Percentiles rank a stretch among this genome's conserved stretches.
phyloP scores from a whole-genome alignment of 2,329 filamentous ascomycete genomes.

The Fonsecaea multimorphosa region DNA sequence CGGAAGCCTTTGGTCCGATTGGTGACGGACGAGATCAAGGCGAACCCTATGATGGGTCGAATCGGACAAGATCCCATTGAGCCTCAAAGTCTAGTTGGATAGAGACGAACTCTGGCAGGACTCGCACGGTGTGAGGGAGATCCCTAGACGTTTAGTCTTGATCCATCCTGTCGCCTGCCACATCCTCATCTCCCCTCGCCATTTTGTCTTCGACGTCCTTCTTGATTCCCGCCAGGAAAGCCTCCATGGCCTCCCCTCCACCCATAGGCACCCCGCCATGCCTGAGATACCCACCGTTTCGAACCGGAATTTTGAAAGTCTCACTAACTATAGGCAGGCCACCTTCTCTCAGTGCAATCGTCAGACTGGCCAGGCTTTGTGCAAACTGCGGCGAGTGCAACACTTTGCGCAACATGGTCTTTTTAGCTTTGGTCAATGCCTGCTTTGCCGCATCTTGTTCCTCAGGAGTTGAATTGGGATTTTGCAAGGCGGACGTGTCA shows the following conservation, averaged over 20 bases:
- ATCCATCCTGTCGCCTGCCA: constrained; percentile 49
- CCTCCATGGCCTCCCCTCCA: constrained; percentile 85
- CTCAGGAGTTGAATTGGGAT: constrained; percentile 70
- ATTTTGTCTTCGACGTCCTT: constrained; percentile 65
- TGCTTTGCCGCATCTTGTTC: constrained; percentile 65
- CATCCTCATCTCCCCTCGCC: constrained; percentile 39
- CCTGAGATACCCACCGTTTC: constrained; percentile 81
- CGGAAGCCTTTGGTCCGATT: not conserved
- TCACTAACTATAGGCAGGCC: constrained; percentile 89
- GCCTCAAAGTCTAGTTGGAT: not conserved
- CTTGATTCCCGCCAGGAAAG: constrained; percentile 88
- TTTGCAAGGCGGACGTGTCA: constrained; percentile 68
- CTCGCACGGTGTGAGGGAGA: not conserved
- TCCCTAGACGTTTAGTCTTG: constrained; percentile 43
- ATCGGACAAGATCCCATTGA: not conserved
- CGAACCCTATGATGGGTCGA: not conserved
- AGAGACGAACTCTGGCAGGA: not conserved
- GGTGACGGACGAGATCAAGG: not conserved
- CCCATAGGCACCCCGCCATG: constrained; percentile 83
- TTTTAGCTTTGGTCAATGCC: constrained; percentile 80
- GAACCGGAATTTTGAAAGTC: constrained; percentile 78
- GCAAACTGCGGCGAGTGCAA: constrained; percentile 88
- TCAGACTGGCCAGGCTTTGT: constrained; percentile 83
- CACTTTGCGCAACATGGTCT: constrained; percentile 77
- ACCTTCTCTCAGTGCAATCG: constrained; percentile 85